These are phyloP conservation scores for Physaria fendleri DNA, from an alignment of 345 rosid species.

Conservation along the genomic window DNA sequence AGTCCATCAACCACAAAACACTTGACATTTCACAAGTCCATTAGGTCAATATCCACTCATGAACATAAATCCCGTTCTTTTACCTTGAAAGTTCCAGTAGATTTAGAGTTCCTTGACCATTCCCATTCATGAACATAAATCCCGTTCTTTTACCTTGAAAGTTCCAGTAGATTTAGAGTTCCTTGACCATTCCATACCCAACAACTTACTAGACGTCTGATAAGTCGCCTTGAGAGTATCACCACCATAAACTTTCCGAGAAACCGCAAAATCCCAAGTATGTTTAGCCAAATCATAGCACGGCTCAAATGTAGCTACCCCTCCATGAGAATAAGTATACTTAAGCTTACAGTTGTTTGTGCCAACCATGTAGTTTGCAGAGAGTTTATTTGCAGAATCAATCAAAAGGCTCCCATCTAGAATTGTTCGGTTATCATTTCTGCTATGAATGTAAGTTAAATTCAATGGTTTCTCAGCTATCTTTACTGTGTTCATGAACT, in stretches of 20 bases:
- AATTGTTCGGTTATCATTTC: slow-evolving; percentile 56
- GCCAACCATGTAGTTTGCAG: slow-evolving; percentile 70
- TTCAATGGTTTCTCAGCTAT: slow-evolving; percentile 76
- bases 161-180: slow-evolving; percentile 52
- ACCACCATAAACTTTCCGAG: slow-evolving; percentile 49
- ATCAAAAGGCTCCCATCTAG: slow-evolving; percentile 58
- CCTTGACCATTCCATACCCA: slow-evolving; percentile 81
- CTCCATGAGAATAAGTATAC: slow-evolving; percentile 62
- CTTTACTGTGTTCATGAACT: slow-evolving; percentile 75
- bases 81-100: slow-evolving; percentile 77
- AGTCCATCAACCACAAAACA: background rate
- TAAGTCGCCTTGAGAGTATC: slow-evolving; percentile 69
- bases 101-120: slow-evolving; percentile 63
- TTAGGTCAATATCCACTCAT: too few species aligned
- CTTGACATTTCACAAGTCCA: background rate
- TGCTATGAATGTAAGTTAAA: slow-evolving; percentile 68
- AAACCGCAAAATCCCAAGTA: slow-evolving; percentile 77
- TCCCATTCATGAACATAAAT: too few species aligned
- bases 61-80: too few species aligned
- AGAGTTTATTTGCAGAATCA: slow-evolving; percentile 68
- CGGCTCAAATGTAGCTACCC: slow-evolving; percentile 67
- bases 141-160: slow-evolving; percentile 61
- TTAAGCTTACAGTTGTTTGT: slow-evolving; percentile 74
- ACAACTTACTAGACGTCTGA: slow-evolving; percentile 57
- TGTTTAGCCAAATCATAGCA: slow-evolving; percentile 69